Evolutionary conservation across 2,329 filamentous ascomycete genomes (phyloP).

Genomic region (Fusarium camptoceras): DNA sequence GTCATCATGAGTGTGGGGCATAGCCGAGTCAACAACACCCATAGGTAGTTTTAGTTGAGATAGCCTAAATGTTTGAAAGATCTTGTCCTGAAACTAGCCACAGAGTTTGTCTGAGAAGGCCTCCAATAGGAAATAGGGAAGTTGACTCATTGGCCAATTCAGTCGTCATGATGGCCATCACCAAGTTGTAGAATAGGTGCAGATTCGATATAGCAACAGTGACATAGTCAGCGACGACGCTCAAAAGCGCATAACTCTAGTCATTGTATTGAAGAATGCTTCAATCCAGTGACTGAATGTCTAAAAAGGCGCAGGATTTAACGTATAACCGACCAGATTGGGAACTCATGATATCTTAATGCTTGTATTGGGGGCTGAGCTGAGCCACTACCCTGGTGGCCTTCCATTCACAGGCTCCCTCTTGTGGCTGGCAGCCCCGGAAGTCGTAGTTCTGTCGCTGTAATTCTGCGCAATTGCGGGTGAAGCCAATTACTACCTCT

Average conservation of each 20-base stretch:
- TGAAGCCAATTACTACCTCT: not conserved
- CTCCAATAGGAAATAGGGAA: conserved; percentile 2
- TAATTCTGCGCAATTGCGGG: conserved; percentile 21
- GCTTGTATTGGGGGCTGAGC: conserved; percentile 11
- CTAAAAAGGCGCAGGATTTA: not conserved
- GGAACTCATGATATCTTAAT: not conserved
- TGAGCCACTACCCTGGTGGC: conserved; percentile 1
- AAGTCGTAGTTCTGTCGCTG: not conserved
- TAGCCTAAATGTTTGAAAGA: not conserved
- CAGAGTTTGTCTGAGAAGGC: not conserved
- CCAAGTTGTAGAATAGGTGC: not conserved
- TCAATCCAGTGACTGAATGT: not conserved
- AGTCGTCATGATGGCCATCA: not conserved
- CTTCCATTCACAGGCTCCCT: conserved; percentile 3
- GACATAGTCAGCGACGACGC: not conserved
- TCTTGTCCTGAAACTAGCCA: conserved; percentile 23
- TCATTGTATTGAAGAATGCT: no score
- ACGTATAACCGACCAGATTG: not conserved
- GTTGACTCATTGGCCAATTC: not conserved
- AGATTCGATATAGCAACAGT: not conserved
- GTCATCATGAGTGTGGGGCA: conserved; percentile 21
- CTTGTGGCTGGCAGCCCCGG: conserved; percentile 14
- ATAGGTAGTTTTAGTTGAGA: not conserved
- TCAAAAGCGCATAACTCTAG: not conserved
- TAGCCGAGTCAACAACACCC: not conserved